phyloP scores from a whole-genome alignment of 83 land plant genomes.

The Picea abies region DNA sequence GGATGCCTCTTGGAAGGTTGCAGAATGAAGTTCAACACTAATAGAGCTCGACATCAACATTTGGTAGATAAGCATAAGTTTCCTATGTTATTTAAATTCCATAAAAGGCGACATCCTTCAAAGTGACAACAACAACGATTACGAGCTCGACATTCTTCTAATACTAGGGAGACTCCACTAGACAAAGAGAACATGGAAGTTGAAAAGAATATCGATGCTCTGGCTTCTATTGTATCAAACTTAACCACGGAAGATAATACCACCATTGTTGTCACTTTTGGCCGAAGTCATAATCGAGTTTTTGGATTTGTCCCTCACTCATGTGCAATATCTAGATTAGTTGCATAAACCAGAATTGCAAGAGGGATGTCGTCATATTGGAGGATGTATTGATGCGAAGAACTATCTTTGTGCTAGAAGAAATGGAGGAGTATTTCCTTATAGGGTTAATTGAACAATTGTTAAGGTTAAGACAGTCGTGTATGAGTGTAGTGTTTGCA shows the following conservation, averaged over 20 bases:
- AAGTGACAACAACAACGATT: constrained; percentile 49
- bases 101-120: constrained; percentile 16
- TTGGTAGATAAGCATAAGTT: constrained; percentile 96
- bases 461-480: constrained; percentile 21
- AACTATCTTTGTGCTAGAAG: constrained; percentile 53
- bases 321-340: too few species aligned
- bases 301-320: constrained; percentile 61
- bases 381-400: constrained; percentile 25
- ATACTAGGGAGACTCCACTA: not conserved
- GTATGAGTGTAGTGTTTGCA: too few species aligned
- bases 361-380: constrained; percentile 45
- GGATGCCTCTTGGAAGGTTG: constrained; percentile 95
- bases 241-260: constrained; percentile 55
- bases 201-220: constrained; percentile 43
- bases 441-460: constrained; percentile 47
- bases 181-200: not conserved
- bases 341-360: not conserved
- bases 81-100: constrained; percentile 77
- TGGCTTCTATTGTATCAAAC: constrained; percentile 69
- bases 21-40: constrained; percentile 63
- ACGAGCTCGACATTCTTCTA: not conserved
- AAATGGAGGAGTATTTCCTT: constrained; percentile 66
- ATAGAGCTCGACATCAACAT: constrained; percentile 80
- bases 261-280: constrained; percentile 70
- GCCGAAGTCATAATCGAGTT: constrained; percentile 63